Evolutionary conservation across 148 eudicot species (phyloP), one percentile per base, ranked within the genome.

Genomic region (Limonium bicolor): DNA sequence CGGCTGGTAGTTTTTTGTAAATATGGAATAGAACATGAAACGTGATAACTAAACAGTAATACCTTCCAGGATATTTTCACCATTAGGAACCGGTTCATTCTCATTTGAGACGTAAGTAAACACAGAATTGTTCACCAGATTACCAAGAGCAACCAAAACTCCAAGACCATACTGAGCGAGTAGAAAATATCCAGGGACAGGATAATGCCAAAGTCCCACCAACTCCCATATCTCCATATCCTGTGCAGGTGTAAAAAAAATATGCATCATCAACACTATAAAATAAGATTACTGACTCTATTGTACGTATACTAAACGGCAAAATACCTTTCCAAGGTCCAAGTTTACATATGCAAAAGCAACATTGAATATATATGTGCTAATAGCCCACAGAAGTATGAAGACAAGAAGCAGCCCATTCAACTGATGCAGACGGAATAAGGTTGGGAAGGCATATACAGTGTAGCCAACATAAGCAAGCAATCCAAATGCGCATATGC

Each of bases 151-250:
- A 47, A 90, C 70, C 36, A 90, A 70, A 59, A 80, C 60, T 27
- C 97, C 97, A 33, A 90, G 84, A 66, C 81, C 88, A 70, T 80
- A 80, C 61, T 90, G 97, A 53, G 97, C 93, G 34, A 90, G 76
- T 53, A 90, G 60, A 54, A 84, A 90, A 53, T 72, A 71, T 50
- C 95, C 95, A 64, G 97, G 97, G 64, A 73, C 71, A 44, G 97
- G 72, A 60, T 90, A 84, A 62, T 79, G 93, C 97, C 95, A 90
- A 49, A 90, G 59, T 32, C 97, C 97, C 63, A 90, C 71, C 76
- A 80, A 71, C 77, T 90, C 93, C 97, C 97, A 90, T 36, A 90
- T 78, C 70, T 80, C 84, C 84, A 76, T 75, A 56, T 84, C 84
- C 97, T 90, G 66, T 41, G 58, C 9, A 56, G 20, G 55, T 30